Evolutionary conservation across 139 green algal species (phyloP).

Genomic region (Spirogloea muscicola): DNA sequence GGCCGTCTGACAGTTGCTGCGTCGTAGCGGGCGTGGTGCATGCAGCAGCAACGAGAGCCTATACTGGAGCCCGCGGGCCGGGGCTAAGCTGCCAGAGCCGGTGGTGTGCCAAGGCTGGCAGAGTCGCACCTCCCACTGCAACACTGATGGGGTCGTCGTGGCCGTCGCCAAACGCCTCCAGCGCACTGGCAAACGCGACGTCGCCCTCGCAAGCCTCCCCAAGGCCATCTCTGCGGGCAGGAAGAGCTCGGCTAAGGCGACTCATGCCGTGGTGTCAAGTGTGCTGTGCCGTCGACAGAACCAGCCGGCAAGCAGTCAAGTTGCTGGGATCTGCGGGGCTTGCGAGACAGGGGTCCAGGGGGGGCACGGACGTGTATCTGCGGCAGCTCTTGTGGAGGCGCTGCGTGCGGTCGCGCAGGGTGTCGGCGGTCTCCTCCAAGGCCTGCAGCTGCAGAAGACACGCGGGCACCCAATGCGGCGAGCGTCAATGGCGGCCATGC

Average conservation of each 20-base stretch:
- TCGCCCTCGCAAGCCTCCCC: slow-evolving; percentile 21
- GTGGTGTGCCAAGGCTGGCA: too few relatives aligned
- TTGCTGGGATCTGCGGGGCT: neutral
- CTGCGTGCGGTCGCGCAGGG: slow-evolving; percentile 8
- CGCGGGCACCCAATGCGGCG: too few relatives aligned
- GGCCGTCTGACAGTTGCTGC: too few relatives aligned
- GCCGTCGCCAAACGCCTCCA: slow-evolving; percentile 15
- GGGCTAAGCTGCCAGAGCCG: too few relatives aligned
- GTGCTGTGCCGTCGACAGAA: neutral
- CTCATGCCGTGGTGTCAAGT: neutral
- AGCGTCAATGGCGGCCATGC: neutral
- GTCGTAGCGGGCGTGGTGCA: too few relatives aligned
- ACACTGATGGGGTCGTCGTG: slow-evolving; percentile 28
- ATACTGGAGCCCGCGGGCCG: too few relatives aligned
- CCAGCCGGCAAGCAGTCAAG: neutral
- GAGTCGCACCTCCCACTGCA: slow-evolving; percentile 11
- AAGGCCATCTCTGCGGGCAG: slow-evolving; percentile 16
- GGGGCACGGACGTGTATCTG: slow-evolving; percentile 14
- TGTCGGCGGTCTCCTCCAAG: slow-evolving; percentile 25
- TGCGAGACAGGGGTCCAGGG: neutral
- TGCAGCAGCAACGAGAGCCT: too few relatives aligned
- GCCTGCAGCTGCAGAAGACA: slow-evolving; percentile 14
- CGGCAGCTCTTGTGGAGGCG: slow-evolving; percentile 10
- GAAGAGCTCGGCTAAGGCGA: neutral
- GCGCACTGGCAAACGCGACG: slow-evolving; percentile 5